A percentile compares a stretch with the other conserved stretches of the same genome.
phyloP scores from a whole-genome alignment of 2,329 filamentous ascomycete genomes.

The Zasmidium cellare region DNA sequence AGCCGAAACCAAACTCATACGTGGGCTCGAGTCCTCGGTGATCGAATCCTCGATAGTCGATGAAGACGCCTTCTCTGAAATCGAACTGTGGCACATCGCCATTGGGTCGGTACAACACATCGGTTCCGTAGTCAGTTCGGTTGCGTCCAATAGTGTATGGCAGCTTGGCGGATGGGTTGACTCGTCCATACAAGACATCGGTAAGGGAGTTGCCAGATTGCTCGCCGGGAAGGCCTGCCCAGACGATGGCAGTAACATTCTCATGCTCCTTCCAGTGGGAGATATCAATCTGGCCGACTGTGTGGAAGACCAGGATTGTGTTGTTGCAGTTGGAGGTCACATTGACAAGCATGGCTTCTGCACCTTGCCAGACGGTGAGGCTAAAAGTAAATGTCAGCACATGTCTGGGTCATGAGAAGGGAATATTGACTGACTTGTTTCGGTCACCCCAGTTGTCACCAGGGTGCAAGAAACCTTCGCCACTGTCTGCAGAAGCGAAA shows the following conservation, averaged over 20 bases:
- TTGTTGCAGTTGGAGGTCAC: slow-evolving; percentile 39
- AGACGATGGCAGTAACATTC: slow-evolving; percentile 73
- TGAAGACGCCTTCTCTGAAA: slow-evolving; percentile 76
- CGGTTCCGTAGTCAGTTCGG: slow-evolving; percentile 66
- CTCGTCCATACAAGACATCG: slow-evolving; percentile 19
- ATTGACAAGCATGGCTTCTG: slow-evolving; percentile 28
- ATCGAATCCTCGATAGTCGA: slow-evolving; percentile 79
- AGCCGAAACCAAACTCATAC: slow-evolving; percentile 49
- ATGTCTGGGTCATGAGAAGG: background rate
- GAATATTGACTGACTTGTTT: background rate
- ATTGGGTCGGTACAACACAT: slow-evolving; percentile 64
- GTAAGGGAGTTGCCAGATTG: slow-evolving; percentile 28
- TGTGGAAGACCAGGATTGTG: slow-evolving; percentile 82
- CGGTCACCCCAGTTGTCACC: slow-evolving; percentile 7
- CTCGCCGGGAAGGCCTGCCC: slow-evolving; percentile 58
- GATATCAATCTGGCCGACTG: slow-evolving; percentile 78
- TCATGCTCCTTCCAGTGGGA: slow-evolving; percentile 78
- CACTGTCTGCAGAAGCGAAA: slow-evolving; percentile 54
- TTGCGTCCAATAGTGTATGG: slow-evolving; percentile 73
- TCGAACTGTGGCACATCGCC: slow-evolving; percentile 70
- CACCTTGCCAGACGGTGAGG: slow-evolving; percentile 43
- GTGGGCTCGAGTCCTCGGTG: slow-evolving; percentile 63
- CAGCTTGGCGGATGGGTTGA: slow-evolving; percentile 20
- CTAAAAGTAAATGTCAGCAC: slow-evolving; percentile 36
- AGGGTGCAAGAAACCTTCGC: slow-evolving; percentile 19